Percentiles rank a stretch among this genome's conserved stretches.
Evolutionary conservation across 2,329 filamentous ascomycete genomes (phyloP).

Genomic region (Fusarium armeniacum): DNA sequence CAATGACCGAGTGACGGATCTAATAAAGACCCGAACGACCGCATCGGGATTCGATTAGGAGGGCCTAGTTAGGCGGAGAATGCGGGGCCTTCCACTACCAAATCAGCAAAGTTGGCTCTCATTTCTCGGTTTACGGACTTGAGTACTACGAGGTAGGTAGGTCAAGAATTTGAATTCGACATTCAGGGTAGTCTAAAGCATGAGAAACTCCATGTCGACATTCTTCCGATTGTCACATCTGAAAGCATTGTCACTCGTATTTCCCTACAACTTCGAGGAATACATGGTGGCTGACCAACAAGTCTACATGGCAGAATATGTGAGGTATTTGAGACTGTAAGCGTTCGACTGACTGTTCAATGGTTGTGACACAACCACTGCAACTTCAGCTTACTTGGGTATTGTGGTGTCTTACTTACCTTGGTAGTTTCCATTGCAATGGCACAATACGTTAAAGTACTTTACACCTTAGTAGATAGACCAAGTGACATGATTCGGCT

Average conservation of each 20-base stretch:
- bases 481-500: conserved; percentile 6
- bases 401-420: neutral
- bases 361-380: neutral
- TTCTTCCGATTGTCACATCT: neutral
- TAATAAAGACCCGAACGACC: conserved; percentile 13
- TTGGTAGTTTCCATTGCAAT: no score
- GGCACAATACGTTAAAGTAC: neutral
- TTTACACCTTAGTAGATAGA: neutral
- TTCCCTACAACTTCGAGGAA: neutral
- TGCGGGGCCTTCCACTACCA: conserved; percentile 17
- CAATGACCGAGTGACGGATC: conserved; percentile 13
- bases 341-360: neutral
- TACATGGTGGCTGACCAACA: neutral
- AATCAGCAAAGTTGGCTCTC: neutral
- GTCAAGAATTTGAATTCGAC: neutral
- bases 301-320: neutral
- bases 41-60: conserved; percentile 18
- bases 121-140: neutral
- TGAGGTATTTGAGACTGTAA: neutral
- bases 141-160: neutral
- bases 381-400: neutral
- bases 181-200: neutral
- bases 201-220: neutral
- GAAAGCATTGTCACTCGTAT: no score
- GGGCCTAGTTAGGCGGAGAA: conserved; percentile 4